Evolutionary conservation across 148 eudicot genomes (phyloP).

Genomic region (Diospyros kaki): DNA sequence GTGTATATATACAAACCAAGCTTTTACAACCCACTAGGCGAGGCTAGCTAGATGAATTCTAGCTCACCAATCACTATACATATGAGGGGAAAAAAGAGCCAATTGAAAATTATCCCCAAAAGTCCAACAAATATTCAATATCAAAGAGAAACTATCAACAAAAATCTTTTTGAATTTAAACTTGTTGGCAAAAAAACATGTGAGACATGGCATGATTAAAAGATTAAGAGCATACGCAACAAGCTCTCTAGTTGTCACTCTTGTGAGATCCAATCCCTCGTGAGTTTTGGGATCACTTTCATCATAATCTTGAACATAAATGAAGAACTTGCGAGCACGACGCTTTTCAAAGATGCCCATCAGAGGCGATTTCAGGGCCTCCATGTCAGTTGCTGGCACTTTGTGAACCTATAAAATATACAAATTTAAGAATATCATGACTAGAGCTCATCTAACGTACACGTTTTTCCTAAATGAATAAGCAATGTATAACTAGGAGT

Average conservation of each 20-base stretch:
- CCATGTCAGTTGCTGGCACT: constrained; percentile 99
- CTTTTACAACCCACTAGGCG: too few relatives aligned
- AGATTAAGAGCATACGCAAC: constrained; percentile 61
- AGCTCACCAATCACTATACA: too few relatives aligned
- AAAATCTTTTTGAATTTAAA: too few relatives aligned
- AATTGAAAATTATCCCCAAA: too few relatives aligned
- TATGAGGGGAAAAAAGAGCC: too few relatives aligned
- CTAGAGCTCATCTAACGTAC: background rate
- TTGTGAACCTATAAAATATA: constrained; percentile 63
- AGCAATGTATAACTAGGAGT: too few relatives aligned
- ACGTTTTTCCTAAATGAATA: background rate
- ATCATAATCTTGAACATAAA: constrained; percentile 78
- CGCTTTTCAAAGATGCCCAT: constrained; percentile 98
- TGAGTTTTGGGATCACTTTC: constrained; percentile 82
- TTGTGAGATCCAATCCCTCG: constrained; percentile 85
- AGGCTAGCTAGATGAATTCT: too few relatives aligned
- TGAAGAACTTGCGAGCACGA: constrained; percentile 83
- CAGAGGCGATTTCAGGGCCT: constrained; percentile 89
- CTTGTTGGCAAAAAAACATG: too few relatives aligned
- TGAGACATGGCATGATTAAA: background rate
- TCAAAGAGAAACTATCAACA: background rate
- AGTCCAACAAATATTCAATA: too few relatives aligned
- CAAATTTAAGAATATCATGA: constrained; percentile 6
- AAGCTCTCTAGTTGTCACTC: constrained; percentile 76
- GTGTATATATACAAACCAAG: too few relatives aligned